Percentiles rank a stretch among this genome's conserved stretches.
Evolutionary conservation across 192 early-diverging fungal species (phyloP).

Genomic region (Gaertneriomyces semiglobifer): DNA sequence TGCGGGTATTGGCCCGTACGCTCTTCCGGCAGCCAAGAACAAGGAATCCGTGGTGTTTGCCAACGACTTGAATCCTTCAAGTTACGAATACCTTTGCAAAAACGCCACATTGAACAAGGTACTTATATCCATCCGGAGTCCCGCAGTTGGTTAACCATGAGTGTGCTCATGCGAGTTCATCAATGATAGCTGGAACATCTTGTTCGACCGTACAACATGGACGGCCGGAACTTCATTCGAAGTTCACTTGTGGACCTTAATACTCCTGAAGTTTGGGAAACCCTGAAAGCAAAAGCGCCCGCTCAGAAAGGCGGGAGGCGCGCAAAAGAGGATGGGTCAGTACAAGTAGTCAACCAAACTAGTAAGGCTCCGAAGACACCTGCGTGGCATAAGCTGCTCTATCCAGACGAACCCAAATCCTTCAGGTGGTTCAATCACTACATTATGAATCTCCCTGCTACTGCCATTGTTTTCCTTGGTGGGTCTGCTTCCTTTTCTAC

Average conservation of each 20-base stretch:
- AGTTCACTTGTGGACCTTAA: slow-evolving; percentile 67
- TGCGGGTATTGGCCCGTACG: slow-evolving; percentile 96
- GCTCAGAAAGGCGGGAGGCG: neutral
- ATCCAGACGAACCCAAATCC: neutral
- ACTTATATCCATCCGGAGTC: neutral
- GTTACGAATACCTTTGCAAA: slow-evolving; percentile 72
- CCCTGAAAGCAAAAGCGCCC: slow-evolving; percentile 18
- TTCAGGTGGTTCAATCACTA: slow-evolving; percentile 85
- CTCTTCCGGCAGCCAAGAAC: slow-evolving; percentile 82
- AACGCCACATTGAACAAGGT: slow-evolving; percentile 90
- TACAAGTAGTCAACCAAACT: neutral
- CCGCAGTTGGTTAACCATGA: neutral
- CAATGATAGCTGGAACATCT: slow-evolving; percentile 55
- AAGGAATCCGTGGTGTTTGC: slow-evolving; percentile 83
- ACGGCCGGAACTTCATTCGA: slow-evolving; percentile 87
- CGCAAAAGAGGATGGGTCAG: neutral
- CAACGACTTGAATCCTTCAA: slow-evolving; percentile 95
- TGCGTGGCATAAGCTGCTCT: slow-evolving; percentile 9
- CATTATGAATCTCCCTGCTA: slow-evolving; percentile 98
- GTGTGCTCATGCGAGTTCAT: too few species aligned
- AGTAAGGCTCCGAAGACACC: slow-evolving; percentile 19
- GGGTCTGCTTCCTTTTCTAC: slow-evolving; percentile 13
- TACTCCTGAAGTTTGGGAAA: slow-evolving; percentile 25
- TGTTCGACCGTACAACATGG: slow-evolving; percentile 77
- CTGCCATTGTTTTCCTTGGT: slow-evolving; percentile 93